Conservation (phyloP, 129 eudicot genomes). For the Silybum marianum region DNA sequence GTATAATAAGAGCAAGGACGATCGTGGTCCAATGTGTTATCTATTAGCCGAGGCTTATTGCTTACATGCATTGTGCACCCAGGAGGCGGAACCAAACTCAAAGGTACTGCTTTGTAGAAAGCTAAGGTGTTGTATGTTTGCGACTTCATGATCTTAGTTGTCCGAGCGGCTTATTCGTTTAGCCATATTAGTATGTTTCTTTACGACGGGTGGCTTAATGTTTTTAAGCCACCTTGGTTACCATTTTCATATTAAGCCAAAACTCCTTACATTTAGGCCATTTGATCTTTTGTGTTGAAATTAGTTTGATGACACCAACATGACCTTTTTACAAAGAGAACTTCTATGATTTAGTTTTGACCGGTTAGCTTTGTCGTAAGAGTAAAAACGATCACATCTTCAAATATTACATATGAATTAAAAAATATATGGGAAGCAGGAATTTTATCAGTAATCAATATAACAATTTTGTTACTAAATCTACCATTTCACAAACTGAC, state of each 20-base stretch:
- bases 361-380: not conserved
- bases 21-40: constrained; percentile 36
- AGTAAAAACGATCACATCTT: not conserved
- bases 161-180: not conserved
- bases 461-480: not conserved
- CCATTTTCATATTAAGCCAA: not conserved
- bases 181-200: not conserved
- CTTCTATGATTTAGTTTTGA: not conserved
- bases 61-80: constrained; percentile 71
- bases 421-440: not conserved
- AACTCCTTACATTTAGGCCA: not conserved
- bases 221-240: not conserved
- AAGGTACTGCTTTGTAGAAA: constrained; percentile 59
- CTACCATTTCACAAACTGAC: not conserved
- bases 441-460: not conserved
- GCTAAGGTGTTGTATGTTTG: constrained; percentile 34
- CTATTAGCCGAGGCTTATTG: constrained; percentile 64
- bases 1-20: constrained; percentile 20
- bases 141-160: not conserved
- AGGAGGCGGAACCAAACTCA: constrained; percentile 63
- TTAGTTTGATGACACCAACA: not conserved
- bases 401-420: not conserved
- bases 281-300: not conserved
- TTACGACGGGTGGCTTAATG: not conserved
- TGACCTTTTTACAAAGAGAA: not conserved